Percentiles rank a stretch among this genome's conserved stretches.
Evolutionary conservation across 306 rosid genomes (phyloP).

Genomic region (Prunus mira): DNA sequence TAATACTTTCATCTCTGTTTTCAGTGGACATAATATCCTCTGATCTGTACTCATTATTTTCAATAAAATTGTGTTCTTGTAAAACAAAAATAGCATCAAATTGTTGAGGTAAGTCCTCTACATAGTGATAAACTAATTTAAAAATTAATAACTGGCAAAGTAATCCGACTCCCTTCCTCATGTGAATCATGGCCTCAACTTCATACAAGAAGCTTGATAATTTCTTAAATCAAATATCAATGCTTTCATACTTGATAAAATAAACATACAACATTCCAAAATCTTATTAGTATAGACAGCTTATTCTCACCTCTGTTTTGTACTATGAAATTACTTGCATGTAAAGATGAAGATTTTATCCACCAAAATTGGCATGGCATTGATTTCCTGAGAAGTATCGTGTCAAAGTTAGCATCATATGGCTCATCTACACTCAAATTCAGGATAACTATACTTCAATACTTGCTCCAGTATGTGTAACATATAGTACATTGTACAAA

Average conservation of each 20-base stretch:
- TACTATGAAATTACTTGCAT: constrained; percentile 17
- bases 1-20: too few relatives aligned
- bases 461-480: not conserved
- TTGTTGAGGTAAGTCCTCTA: too few relatives aligned
- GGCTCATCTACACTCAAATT: not conserved
- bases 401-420: constrained; percentile 12
- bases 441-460: not conserved
- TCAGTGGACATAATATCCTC: too few relatives aligned
- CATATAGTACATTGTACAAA: not conserved
- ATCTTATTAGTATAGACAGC: not conserved
- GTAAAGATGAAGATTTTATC: constrained; percentile 41
- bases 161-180: not conserved
- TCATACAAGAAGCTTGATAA: not conserved
- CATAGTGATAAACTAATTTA: too few relatives aligned
- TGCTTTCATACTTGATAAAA: not conserved
- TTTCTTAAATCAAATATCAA: not conserved
- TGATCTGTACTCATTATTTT: too few relatives aligned
- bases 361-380: constrained; percentile 37
- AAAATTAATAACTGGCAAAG: not conserved
- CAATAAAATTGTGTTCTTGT: too few relatives aligned
- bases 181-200: not conserved
- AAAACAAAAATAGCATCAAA: too few relatives aligned
- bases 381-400: constrained; percentile 48
- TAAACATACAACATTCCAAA: not conserved
- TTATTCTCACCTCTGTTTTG: constrained; percentile 43